These are phyloP conservation scores for Blastobotrys proliferans DNA, from an alignment of 1,139 yeast genomes.

Conservation along the genomic window DNA sequence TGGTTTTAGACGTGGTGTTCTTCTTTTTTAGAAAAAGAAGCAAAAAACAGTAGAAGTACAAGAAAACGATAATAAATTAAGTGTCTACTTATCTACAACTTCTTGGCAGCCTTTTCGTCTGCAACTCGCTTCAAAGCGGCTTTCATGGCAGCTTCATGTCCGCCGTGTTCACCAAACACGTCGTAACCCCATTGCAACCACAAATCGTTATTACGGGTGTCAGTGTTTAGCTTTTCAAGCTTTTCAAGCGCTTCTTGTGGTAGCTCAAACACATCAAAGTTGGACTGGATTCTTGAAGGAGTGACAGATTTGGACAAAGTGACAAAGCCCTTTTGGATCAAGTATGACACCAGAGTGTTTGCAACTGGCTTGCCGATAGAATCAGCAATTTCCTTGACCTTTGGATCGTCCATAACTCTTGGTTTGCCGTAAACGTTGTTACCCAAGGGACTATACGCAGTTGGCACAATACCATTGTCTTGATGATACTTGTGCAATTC, in stretches of 20 bases:
- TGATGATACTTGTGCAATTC: conserved; percentile 60
- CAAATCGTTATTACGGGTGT: conserved; percentile 48
- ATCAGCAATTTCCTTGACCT: conserved; percentile 39
- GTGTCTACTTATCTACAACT: neutral
- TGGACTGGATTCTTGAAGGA: conserved; percentile 45
- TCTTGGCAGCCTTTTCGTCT: neutral
- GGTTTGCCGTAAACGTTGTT: conserved; percentile 68
- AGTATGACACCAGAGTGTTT: conserved; percentile 46
- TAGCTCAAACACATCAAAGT: conserved; percentile 48
- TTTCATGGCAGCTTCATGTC: conserved; percentile 56
- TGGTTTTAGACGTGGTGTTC: too few relatives aligned
- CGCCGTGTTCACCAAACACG: conserved; percentile 46
- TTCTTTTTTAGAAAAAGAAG: too few relatives aligned
- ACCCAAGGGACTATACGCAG: conserved; percentile 83
- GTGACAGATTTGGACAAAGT: conserved; percentile 70
- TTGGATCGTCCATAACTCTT: conserved; percentile 55
- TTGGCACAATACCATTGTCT: conserved; percentile 56
- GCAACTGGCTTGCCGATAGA: conserved; percentile 41
- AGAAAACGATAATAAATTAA: neutral
- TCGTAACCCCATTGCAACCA: conserved; percentile 21
- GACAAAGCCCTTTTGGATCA: conserved; percentile 42
- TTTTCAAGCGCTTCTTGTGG: conserved; percentile 40
- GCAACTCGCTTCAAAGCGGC: conserved; percentile 34
- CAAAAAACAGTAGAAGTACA: too few relatives aligned
- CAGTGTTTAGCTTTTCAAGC: conserved; percentile 66